These are phyloP conservation scores for Magnusiomyces fungicola DNA, from an alignment of 1,139 yeast genomes.

Conservation along the genomic window DNA sequence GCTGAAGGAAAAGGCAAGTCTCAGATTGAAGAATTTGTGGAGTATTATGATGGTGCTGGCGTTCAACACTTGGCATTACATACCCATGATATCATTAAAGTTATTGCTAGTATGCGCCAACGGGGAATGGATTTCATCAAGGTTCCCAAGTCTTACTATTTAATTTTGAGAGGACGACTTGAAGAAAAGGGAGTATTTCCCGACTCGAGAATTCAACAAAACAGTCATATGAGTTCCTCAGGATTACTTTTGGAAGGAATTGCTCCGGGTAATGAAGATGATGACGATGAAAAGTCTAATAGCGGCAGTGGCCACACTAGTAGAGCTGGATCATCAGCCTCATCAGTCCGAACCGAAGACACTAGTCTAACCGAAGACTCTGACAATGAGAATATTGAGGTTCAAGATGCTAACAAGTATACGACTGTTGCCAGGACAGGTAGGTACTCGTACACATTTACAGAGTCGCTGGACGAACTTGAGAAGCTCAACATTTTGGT, in stretches of 20 bases:
- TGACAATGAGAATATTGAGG: no score
- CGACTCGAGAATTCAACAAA: no score
- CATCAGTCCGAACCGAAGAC: no score
- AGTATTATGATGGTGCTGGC: slow-evolving; percentile 71
- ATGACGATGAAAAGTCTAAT: no score
- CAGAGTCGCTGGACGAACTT: slow-evolving; percentile 44
- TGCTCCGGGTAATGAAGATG: no score
- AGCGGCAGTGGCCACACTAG: no score
- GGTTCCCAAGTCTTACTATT: slow-evolving; percentile 52
- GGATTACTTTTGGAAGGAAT: no score
- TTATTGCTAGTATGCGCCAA: slow-evolving; percentile 46
- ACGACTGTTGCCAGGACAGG: no score
- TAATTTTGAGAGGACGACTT: slow-evolving; percentile 37
- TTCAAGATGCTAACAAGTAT: no score
- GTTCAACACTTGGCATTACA: slow-evolving; percentile 72
- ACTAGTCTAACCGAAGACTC: no score
- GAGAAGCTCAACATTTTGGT: slow-evolving; percentile 50
- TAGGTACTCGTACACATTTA: slow-evolving; percentile 36
- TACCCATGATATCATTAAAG: slow-evolving; percentile 51
- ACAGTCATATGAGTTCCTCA: no score
- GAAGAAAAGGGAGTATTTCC: not conserved
- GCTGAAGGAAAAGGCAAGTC: slow-evolving; percentile 58
- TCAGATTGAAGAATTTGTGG: slow-evolving; percentile 76
- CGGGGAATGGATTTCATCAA: slow-evolving; percentile 67
- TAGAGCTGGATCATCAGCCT: no score